Conservation (phyloP, 2,329 filamentous ascomycete genomes). For the Huntiella decipiens region DNA sequence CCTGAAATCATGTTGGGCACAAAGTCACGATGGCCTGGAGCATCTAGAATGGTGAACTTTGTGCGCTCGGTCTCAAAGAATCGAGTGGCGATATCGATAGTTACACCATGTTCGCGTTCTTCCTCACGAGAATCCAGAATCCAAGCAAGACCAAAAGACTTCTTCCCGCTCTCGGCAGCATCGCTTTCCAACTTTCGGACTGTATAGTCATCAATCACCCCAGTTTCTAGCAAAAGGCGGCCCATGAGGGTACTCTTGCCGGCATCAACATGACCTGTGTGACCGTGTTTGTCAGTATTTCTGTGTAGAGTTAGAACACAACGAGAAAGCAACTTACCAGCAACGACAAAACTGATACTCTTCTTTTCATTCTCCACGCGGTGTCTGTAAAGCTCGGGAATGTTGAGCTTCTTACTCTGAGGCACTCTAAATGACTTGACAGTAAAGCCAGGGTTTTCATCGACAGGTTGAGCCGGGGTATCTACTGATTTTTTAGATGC, state of each 20-base stretch:
- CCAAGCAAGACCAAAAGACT: conserved; percentile 92
- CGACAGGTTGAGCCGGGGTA: conserved; percentile 15
- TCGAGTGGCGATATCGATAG: conserved; percentile 90
- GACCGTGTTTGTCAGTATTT: neutral
- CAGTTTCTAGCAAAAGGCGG: conserved; percentile 71
- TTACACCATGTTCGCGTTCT: conserved; percentile 76
- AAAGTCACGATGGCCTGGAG: conserved; percentile 86
- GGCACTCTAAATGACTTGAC: conserved; percentile 27
- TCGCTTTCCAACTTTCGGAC: conserved; percentile 77
- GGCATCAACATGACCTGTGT: conserved; percentile 76
- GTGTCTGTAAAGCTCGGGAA: conserved; percentile 54
- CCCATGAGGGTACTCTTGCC: conserved; percentile 98
- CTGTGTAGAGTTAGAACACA: neutral
- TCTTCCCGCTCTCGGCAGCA: conserved; percentile 79
- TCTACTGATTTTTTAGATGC: conserved; percentile 15
- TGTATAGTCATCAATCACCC: conserved; percentile 71
- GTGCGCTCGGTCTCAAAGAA: conserved; percentile 80
- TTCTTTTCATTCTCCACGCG: conserved; percentile 53
- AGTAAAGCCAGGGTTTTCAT: neutral
- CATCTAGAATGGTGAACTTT: conserved; percentile 83
- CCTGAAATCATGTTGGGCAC: conserved; percentile 99
- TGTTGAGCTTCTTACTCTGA: conserved; percentile 63
- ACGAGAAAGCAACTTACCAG: conserved; percentile 39
- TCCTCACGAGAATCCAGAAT: conserved; percentile 84
- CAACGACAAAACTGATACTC: conserved; percentile 77